These are phyloP conservation scores for Arthrobotrys pseudoclavata DNA, from an alignment of 2,329 filamentous ascomycete species.

Conservation along the genomic window DNA sequence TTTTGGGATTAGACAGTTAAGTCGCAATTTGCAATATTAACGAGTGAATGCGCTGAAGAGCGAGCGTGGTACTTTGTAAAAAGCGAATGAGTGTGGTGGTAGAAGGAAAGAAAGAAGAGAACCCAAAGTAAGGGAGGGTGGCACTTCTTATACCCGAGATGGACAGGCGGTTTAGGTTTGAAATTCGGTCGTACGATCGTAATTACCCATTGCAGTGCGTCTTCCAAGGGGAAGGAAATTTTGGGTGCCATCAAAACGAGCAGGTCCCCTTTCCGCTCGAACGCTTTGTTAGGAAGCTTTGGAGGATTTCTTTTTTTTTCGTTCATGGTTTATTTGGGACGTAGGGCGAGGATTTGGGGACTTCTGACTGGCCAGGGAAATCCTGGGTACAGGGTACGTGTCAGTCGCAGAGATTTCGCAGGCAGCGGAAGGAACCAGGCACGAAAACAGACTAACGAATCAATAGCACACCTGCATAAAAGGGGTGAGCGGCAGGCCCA, in stretches of 20 bases:
- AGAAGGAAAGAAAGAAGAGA: slow-evolving; percentile 52
- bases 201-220: slow-evolving; percentile 20
- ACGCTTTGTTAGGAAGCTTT: slow-evolving; percentile 27
- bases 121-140: slow-evolving; percentile 56
- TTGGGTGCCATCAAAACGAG: slow-evolving; percentile 59
- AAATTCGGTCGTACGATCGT: slow-evolving; percentile 54
- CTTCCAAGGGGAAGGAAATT: slow-evolving; percentile 38
- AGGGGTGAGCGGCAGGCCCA: slow-evolving; percentile 52
- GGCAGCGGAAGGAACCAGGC: slow-evolving; percentile 55
- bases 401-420: slow-evolving; percentile 58
- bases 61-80: slow-evolving; percentile 61
- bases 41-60: slow-evolving; percentile 60
- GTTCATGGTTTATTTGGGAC: slow-evolving; percentile 51
- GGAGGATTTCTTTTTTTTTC: slow-evolving; percentile 17
- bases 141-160: slow-evolving; percentile 57
- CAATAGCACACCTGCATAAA: slow-evolving; percentile 55
- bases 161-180: slow-evolving; percentile 37
- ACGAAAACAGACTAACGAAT: slow-evolving; percentile 43
- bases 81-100: slow-evolving; percentile 60
- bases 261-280: slow-evolving; percentile 59
- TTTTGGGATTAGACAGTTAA: slow-evolving; percentile 48
- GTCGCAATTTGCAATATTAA: slow-evolving; percentile 60
- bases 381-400: slow-evolving; percentile 55
- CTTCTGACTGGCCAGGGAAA: slow-evolving; percentile 37
- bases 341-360: slow-evolving; percentile 53